Conservation (phyloP, 140 eudicot species). For the Bidens hawaiensis region DNA sequence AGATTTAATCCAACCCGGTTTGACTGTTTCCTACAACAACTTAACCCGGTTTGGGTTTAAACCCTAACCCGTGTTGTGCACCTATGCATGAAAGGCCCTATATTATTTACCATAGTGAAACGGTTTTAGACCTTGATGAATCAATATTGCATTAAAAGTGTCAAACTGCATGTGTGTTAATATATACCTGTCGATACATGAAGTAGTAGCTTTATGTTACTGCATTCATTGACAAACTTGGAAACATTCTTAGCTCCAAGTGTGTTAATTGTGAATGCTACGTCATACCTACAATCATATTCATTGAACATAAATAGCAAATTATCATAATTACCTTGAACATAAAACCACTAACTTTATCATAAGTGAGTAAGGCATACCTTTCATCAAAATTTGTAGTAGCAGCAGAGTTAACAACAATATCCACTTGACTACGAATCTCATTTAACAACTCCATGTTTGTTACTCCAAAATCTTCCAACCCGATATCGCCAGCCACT, state of each 20-base stretch:
- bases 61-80: no score
- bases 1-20: no score
- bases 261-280: constrained; percentile 21
- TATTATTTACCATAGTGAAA: no score
- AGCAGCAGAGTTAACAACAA: constrained; percentile 46
- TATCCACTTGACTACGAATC: constrained; percentile 39
- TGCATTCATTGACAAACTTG: constrained; percentile 19
- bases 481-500: constrained; percentile 40
- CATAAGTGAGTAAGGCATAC: constrained; percentile 7
- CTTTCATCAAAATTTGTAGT: constrained; percentile 45
- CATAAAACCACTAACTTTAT: no score
- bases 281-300: constrained; percentile 22
- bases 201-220: constrained; percentile 23
- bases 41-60: no score
- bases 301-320: no score
- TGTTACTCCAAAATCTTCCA: constrained; percentile 38
- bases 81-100: no score
- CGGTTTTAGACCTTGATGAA: no score
- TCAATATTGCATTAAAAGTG: not conserved
- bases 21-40: no score
- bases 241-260: constrained; percentile 15
- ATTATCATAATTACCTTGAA: no score
- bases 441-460: constrained; percentile 28
- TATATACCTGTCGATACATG: constrained; percentile 29
- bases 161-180: not conserved